Evolutionary conservation across 805 yeast species (phyloP).

Genomic region (Cyberlindnera lachancei): DNA sequence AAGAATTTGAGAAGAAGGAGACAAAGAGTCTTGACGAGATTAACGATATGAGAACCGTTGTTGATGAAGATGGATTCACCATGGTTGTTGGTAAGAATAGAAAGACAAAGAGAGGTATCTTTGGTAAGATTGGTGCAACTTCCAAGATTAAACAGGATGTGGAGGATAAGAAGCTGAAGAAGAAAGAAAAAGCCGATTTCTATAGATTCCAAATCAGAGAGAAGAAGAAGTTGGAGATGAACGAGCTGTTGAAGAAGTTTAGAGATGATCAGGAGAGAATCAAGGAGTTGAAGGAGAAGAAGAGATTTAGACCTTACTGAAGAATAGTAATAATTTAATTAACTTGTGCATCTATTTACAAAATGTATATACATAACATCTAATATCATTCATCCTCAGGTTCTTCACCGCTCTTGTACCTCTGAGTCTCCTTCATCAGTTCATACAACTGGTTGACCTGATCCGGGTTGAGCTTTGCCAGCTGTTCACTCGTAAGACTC

Average conservation of each 20-base stretch:
- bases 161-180: conserved; percentile 48
- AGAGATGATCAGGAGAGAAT: conserved; percentile 88
- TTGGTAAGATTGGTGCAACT: conserved; percentile 44
- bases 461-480: conserved; percentile 84
- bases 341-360: background rate
- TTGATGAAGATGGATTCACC: conserved; percentile 93
- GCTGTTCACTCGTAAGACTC: conserved; percentile 50
- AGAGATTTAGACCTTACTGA: conserved; percentile 79
- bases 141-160: conserved; percentile 25
- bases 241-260: conserved; percentile 73
- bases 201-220: conserved; percentile 95
- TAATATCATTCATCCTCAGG: background rate
- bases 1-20: conserved; percentile 65
- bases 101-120: conserved; percentile 66
- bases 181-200: conserved; percentile 81
- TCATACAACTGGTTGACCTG: conserved; percentile 79
- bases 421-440: conserved; percentile 62
- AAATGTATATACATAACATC: background rate
- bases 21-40: conserved; percentile 48
- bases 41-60: conserved; percentile 47
- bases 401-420: conserved; percentile 13
- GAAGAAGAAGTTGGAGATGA: conserved; percentile 86
- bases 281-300: conserved; percentile 67
- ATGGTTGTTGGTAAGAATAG: conserved; percentile 83
- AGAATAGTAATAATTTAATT: background rate